Conservation (phyloP, 176 grass and related monocot species). For the Avena eriantha region DNA sequence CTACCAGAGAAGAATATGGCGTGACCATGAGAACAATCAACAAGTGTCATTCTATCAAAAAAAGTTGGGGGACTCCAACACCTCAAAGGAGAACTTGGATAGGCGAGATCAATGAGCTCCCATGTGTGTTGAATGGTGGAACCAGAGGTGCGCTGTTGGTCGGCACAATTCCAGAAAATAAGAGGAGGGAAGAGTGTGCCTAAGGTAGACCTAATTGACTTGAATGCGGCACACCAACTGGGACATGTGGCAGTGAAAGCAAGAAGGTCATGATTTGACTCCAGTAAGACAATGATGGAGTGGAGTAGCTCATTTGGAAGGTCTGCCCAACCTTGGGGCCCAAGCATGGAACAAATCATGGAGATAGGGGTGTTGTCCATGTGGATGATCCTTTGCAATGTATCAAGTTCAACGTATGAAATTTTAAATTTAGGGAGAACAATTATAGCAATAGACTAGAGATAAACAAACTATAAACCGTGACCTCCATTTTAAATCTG, state of each 20-base stretch:
- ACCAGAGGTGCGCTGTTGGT: background rate
- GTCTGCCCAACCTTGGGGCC: conserved; percentile 38
- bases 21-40: conserved; percentile 21
- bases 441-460: too few species aligned
- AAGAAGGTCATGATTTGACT: background rate
- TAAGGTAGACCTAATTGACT: background rate
- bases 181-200: background rate
- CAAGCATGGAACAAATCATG: background rate
- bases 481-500: too few species aligned
- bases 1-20: background rate
- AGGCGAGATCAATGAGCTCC: background rate
- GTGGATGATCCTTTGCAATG: too few species aligned
- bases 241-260: background rate
- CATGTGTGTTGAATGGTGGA: background rate
- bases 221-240: background rate
- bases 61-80: background rate
- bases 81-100: background rate
- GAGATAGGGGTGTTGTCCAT: background rate
- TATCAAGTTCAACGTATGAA: too few species aligned
- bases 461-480: too few species aligned
- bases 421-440: too few species aligned
- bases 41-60: background rate
- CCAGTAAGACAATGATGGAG: conserved; percentile 34
- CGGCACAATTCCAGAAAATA: background rate
- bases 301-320: conserved; percentile 32